Base-by-base conservation (phyloP, 2,329 filamentous ascomycete genomes). In the Fusarium transvaalense region DNA sequence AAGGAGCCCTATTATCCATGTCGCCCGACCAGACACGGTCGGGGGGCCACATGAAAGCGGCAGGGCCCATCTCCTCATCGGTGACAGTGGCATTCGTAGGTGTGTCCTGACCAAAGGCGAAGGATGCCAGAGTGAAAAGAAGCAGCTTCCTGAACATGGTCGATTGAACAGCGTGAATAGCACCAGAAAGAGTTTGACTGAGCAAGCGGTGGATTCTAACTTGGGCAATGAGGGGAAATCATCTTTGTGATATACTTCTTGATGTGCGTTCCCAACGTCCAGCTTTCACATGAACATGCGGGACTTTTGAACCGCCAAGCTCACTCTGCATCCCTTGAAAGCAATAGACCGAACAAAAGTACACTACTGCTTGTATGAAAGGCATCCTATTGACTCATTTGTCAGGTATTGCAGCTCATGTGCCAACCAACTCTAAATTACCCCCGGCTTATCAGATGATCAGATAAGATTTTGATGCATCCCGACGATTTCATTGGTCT, bases 1-100 rank as follows among this genome's bases (percentile, higher is more conserved):
- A 90, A 0, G 88, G 88, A 9, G 82, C 80, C 7, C 75, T 84
- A 70, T 89, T 89, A 71, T 89, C 87, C 37, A 82, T 76, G 14
- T 80, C 79, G 31, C 82, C 84, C 50, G 80, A 80, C 86, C 87
- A 90, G 39, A 79, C 78, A 52, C 87, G 81, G 75, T 89, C 86
- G 15, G 80, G 73, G 6, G 87, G 88, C 87, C 87, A 90, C 76
- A 89, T 79, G 73, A 90, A 88, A 12, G 84, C 85, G 21, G 86
- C 86, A 10, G 86, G 86, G 13, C 86, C 87, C 78, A 82, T 82
- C 34, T 77, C 74, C n/a, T 75, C 68, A 31, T 71, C 61, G 12
- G 48, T 62, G 21, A 64, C 69, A 38, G 32, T 65, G 29, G 69
- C 39, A 32, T 34, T 34, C 6, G 69, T 61, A 27, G 65, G 64